Conservation (phyloP, 2,329 filamentous ascomycete genomes). For the Sporothrix brunneoviolacea region DNA sequence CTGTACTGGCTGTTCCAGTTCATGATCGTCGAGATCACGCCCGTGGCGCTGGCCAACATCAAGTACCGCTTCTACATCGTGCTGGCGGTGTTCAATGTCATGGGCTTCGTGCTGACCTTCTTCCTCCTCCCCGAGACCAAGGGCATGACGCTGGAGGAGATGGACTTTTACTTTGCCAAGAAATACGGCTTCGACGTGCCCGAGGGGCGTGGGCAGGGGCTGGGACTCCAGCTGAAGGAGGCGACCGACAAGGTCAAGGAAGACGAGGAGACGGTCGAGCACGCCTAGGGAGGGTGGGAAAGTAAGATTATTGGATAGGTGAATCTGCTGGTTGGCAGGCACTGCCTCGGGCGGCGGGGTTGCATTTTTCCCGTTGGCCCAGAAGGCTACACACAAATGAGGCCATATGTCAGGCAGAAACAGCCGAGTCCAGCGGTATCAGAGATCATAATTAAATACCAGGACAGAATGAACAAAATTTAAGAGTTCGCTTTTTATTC, state of each 20-base stretch:
- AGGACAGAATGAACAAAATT: no score
- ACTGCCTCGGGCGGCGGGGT: no score
- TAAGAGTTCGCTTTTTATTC: no score
- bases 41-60: conserved; percentile 30
- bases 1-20: conserved; percentile 21
- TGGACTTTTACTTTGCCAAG: background rate
- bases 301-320: no score
- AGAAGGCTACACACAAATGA: no score
- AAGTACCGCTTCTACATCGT: conserved; percentile 9
- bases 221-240: no score
- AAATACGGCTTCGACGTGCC: conserved; percentile 30
- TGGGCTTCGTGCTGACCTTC: background rate
- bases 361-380: no score
- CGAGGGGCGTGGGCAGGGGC: background rate
- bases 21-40: conserved; percentile 37
- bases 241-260: background rate
- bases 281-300: no score
- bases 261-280: background rate
- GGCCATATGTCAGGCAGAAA: no score
- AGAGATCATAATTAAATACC: no score
- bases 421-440: no score
- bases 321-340: no score
- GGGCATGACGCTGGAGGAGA: conserved; percentile 7
- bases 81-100: background rate
- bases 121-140: conserved; percentile 7